Base-by-base conservation (phyloP, 345 rosid genomes). In the Bruguiera gymnorhiza region DNA sequence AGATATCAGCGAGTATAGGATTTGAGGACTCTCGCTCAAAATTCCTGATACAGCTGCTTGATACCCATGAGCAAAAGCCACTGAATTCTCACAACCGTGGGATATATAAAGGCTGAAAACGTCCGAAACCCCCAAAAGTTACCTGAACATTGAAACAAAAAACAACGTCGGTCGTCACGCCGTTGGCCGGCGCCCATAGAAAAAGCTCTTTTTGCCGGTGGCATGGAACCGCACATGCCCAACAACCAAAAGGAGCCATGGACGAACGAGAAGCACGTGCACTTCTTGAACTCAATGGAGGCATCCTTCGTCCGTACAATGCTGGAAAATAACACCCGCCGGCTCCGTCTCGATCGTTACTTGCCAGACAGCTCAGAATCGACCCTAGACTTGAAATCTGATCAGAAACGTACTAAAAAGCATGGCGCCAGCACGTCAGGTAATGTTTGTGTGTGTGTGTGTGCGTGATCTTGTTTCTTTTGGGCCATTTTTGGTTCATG, bases 261-360 rank as follows among this genome's bases (percentile, higher is more conserved):
- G 89, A 83, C 84, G 2, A 62, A 86, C 78, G 89, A 83, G 83
- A 80, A 72, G 76, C 89, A 83, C 73, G 13, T 68, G 23, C 74
- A 60, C 63, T 86, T 43, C 83, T 34, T 86, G 63, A 76, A 70
- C 65, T 73, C 82, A 36, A 70, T 81, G 75, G 89, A 86, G 74
- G 83, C 82, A 16, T 67, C 87, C 19, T 86, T 86, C 68, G 89
- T 86, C 39, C 80, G 68, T 15, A 70, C 68, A 24, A 75, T 78
- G 83, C 31, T 81, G 8, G 81, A 76, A 36, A 78, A 57, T 52
- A 65, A 70, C 64, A 32, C 16, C 61, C 76, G 68, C 53, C 18
- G 1, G 29, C 83, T 75, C 48, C 83, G 78, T 18, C 86, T 85
- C 21, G 80, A 85, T 62, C 83, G 89, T 37, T 62, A 79, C 74